Evolutionary conservation across 2,329 filamentous ascomycete genomes (phyloP).

Genomic region (Helotiales sp.): DNA sequence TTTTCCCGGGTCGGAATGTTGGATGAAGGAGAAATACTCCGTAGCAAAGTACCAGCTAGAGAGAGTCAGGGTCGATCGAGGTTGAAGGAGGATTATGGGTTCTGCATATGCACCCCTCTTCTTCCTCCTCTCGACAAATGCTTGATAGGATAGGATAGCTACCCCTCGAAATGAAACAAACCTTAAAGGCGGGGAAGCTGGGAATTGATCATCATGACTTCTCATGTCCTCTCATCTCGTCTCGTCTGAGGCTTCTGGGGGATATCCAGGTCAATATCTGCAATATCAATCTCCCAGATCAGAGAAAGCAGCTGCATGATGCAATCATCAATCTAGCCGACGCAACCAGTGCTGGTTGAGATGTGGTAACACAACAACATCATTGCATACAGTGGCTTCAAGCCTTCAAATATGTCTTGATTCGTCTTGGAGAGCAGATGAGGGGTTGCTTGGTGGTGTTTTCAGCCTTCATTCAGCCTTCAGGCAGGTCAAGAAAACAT

Average conservation of each 20-base stretch:
- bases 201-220: background rate
- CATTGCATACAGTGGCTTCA: conserved; percentile 3
- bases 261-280: background rate
- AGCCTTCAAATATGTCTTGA: background rate
- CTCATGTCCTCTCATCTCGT: background rate
- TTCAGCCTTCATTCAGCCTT: background rate
- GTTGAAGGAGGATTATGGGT: background rate
- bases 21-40: background rate
- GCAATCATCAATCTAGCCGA: background rate
- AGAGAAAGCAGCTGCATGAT: background rate
- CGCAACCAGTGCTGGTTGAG: background rate
- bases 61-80: too few relatives aligned
- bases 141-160: background rate
- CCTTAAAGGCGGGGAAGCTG: background rate
- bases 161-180: background rate
- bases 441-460: too few relatives aligned
- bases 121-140: background rate
- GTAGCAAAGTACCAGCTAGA: too few relatives aligned
- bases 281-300: background rate
- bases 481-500: background rate
- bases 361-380: background rate
- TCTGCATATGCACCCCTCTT: conserved; percentile 7
- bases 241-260: too few relatives aligned
- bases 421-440: background rate
- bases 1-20: background rate